Conservation (phyloP, 1,284 basidiomycete species). For the Moesziomyces sp. region DNA sequence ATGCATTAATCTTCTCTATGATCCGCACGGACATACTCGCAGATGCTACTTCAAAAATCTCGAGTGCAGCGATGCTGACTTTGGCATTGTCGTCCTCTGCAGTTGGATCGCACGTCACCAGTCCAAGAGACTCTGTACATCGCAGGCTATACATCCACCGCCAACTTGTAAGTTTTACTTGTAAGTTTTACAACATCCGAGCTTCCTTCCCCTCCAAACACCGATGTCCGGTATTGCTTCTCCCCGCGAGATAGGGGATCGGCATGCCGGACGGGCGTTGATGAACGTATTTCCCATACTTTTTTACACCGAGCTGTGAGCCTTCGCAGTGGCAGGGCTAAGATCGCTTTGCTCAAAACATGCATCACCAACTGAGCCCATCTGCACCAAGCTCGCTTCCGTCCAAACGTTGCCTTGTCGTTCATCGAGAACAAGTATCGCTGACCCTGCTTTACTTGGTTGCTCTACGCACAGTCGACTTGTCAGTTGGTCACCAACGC, state of each 20-base stretch:
- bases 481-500: too few species aligned
- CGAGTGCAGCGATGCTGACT: too few species aligned
- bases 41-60: too few species aligned
- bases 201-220: too few species aligned
- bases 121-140: too few species aligned
- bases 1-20: constrained; percentile 59
- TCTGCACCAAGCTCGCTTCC: constrained; percentile 1
- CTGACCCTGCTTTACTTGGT: constrained; percentile 5
- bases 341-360: constrained; percentile 54
- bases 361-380: constrained; percentile 57
- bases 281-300: constrained; percentile 55
- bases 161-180: too few species aligned
- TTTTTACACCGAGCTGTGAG: constrained; percentile 53
- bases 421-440: constrained; percentile 5
- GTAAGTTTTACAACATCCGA: too few species aligned
- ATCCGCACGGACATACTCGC: constrained; percentile 7
- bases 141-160: too few species aligned
- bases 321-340: constrained; percentile 53
- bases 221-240: not conserved
- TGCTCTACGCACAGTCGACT: not conserved
- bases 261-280: constrained; percentile 21
- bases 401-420: not conserved
- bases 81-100: too few species aligned
- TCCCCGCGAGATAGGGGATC: not conserved
- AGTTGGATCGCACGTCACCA: too few species aligned